Conservation (phyloP, 192 early-diverging fungal species). For the Podila horticola region DNA sequence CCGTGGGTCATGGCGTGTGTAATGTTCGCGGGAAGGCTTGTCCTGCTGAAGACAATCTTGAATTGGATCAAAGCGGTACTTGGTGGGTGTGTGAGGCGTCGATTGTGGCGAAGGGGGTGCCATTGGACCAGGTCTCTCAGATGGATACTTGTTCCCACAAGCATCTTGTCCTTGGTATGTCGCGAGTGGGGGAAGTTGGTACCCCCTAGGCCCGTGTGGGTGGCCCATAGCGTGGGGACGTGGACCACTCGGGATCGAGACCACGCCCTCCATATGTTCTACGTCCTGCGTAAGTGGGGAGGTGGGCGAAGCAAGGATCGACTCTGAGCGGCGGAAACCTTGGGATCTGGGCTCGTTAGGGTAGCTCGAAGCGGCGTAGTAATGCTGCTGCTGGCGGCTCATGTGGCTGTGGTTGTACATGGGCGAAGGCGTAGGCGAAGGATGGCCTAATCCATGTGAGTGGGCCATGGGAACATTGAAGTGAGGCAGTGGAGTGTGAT, state of each 20-base stretch:
- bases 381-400: slow-evolving; percentile 9
- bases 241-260: slow-evolving; percentile 6
- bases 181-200: slow-evolving; percentile 25
- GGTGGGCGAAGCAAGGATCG: slow-evolving; percentile 30
- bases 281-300: slow-evolving; percentile 51
- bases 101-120: slow-evolving; percentile 38
- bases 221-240: slow-evolving; percentile 10
- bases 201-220: slow-evolving; percentile 14
- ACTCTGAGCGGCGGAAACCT: slow-evolving; percentile 1
- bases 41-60: slow-evolving; percentile 49
- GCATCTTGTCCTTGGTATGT: slow-evolving; percentile 11
- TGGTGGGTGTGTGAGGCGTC: slow-evolving; percentile 48
- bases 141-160: background rate
- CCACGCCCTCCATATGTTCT: slow-evolving; percentile 43
- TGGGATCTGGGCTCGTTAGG: slow-evolving; percentile 10
- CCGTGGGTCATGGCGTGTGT: slow-evolving; percentile 4
- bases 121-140: background rate
- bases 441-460: background rate
- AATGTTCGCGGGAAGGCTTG: slow-evolving; percentile 18
- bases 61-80: slow-evolving; percentile 46
- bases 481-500: slow-evolving; percentile 47
- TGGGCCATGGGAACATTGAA: slow-evolving; percentile 27
- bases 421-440: slow-evolving; percentile 1
- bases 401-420: slow-evolving; percentile 5
- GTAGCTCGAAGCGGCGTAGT: slow-evolving; percentile 6